Base-by-base conservation (phyloP, 1,284 basidiomycete species). In the Laetiporus sulphureus region DNA sequence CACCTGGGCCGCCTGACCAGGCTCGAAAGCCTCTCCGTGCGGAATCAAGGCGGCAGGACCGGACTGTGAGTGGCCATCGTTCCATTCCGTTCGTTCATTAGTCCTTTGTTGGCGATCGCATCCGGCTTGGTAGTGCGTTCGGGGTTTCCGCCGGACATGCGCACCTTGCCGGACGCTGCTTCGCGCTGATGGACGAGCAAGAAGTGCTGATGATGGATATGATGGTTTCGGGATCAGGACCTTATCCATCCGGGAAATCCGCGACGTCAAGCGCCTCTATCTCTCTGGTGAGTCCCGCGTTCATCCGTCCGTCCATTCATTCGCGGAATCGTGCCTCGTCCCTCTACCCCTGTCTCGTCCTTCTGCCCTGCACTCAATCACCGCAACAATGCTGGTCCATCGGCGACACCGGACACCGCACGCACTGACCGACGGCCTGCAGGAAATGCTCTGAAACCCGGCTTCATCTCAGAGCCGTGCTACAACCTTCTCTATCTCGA, bases 401-500 rank as follows among this genome's bases (percentile, higher is more conserved):
- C n/a, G n/a, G n/a, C n/a, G n/a, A n/a, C n/a, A n/a, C n/a, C n/a
- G n/a, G n/a, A n/a, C n/a, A n/a, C n/a, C n/a, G n/a, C 32, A 27
- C 42, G 33, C 29, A 19, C 41, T 36, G 36, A 22, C 32, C 31
- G 27, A 22, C 4, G 19, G 11, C 27, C 8, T 54, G 51, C 57
- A 74, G 72, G 72, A 33, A 74, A 74, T 58, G 68, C 71, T 42
- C 63, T 73, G 41, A 57, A 61, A 50, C 41, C 54, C 4, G 59
- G 66, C 43, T 73, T 73, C 51, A 69, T 84, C 50, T 65, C 68
- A 44, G 73, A 76, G 61, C 69, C 79, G 34, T 88, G 88, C 65
- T 92, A 91, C 67, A 87, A 91, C 57, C 72, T 99, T 54, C 73
- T 90, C 30, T 98, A 98, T 68, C 74, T 99, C 53, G 95, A 99